Evolutionary conservation across 2,329 filamentous ascomycete genomes (phyloP).

Genomic region (Epichloe aotearoae): DNA sequence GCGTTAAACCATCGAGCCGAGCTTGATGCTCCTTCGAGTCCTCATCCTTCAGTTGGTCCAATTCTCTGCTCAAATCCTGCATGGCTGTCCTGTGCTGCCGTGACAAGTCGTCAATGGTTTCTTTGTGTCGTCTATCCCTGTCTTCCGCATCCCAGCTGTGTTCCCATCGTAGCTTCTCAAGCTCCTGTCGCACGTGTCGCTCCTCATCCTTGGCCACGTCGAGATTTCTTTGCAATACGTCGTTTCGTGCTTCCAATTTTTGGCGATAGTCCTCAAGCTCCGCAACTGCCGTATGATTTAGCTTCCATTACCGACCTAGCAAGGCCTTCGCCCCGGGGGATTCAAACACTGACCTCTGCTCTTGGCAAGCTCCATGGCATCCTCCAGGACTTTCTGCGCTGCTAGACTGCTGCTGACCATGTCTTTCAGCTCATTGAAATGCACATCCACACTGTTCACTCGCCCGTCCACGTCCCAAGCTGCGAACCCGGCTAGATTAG

Average conservation of each 20-base stretch:
- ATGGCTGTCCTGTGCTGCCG: conserved; percentile 21
- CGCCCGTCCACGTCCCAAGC: conserved; percentile 70
- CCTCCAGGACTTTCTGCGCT: conserved; percentile 57
- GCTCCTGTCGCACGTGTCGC: conserved; percentile 20
- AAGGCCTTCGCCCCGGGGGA: too few relatives aligned
- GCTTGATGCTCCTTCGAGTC: conserved; percentile 49
- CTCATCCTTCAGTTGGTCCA: conserved; percentile 26
- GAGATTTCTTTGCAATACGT: conserved; percentile 50
- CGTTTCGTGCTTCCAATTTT: conserved; percentile 32
- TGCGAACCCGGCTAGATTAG: conserved; percentile 52
- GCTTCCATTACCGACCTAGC: neutral
- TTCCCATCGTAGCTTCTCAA: conserved; percentile 25
- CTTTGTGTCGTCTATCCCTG: conserved; percentile 27
- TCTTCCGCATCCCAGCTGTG: conserved; percentile 38
- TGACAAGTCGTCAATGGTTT: conserved; percentile 21
- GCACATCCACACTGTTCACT: conserved; percentile 61
- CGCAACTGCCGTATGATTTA: conserved; percentile 23
- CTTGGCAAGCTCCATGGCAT: conserved; percentile 62
- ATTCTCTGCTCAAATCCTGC: conserved; percentile 32
- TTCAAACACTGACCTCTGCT: conserved; percentile 45
- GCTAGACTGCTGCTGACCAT: conserved; percentile 57
- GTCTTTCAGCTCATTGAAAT: conserved; percentile 59
- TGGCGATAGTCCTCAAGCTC: conserved; percentile 36
- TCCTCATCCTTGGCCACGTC: conserved; percentile 24
- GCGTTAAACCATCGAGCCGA: conserved; percentile 51